Percentiles rank a stretch among this genome's conserved stretches.
Evolutionary conservation across 345 rosid species (phyloP).

Genomic region (Hypericum perforatum): DNA sequence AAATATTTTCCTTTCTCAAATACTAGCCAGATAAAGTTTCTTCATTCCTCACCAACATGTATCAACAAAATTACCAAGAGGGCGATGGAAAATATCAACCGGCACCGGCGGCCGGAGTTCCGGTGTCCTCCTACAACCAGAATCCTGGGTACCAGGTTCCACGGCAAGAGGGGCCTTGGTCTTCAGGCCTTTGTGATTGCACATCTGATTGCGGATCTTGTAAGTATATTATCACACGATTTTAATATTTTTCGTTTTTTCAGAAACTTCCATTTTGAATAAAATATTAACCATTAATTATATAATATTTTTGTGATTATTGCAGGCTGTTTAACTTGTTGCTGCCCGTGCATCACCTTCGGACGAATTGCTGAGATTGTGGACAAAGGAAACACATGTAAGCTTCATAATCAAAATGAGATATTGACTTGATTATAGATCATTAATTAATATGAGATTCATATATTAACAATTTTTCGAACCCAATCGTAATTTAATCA

Average conservation of each 20-base stretch:
- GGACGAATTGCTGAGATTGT: conserved; percentile 63
- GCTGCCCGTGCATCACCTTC: conserved; percentile 62
- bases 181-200: conserved; percentile 43
- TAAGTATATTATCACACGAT: conserved; percentile 5
- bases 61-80: too few relatives aligned
- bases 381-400: conserved; percentile 42
- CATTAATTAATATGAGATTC: too few relatives aligned
- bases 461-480: not conserved
- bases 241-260: too few relatives aligned
- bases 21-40: too few relatives aligned
- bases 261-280: too few relatives aligned
- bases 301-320: not conserved
- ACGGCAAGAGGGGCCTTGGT: conserved; percentile 21
- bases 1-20: too few relatives aligned
- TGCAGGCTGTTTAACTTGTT: conserved; percentile 42
- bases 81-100: too few relatives aligned
- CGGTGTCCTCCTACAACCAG: too few relatives aligned
- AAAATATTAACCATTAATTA: not conserved
- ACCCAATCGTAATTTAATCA: not conserved
- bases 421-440: too few relatives aligned
- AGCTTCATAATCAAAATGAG: not conserved
- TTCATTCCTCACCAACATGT: too few relatives aligned
- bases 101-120: too few relatives aligned
- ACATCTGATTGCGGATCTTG: conserved; percentile 34
- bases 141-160: too few relatives aligned